Conservation (phyloP, 208 protist species). For the Trypanosoma melophagium region DNA sequence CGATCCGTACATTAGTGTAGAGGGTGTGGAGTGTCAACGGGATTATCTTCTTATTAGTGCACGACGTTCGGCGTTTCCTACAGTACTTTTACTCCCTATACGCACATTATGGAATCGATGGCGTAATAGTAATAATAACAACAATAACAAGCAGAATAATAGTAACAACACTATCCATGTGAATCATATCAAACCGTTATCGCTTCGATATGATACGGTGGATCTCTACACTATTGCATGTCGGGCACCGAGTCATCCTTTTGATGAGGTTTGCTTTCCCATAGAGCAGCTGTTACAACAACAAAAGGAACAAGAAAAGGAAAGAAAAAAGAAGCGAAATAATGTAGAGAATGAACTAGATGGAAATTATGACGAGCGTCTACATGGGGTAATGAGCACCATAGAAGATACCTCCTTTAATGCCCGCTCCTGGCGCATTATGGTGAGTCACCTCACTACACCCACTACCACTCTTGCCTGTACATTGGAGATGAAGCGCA, state of each 20-base stretch:
- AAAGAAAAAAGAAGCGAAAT: not conserved
- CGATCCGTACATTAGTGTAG: slow-evolving; percentile 40
- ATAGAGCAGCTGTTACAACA: slow-evolving; percentile 6
- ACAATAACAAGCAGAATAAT: not conserved
- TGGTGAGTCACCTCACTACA: slow-evolving; percentile 34
- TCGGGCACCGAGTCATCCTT: not conserved
- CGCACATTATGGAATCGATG: slow-evolving; percentile 39
- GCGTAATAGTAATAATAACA: slow-evolving; percentile 1
- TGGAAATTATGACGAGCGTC: not conserved
- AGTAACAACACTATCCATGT: not conserved
- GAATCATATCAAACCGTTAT: slow-evolving; percentile 1
- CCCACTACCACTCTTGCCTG: slow-evolving; percentile 26
- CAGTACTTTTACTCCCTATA: slow-evolving; percentile 43
- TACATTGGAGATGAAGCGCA: slow-evolving; percentile 15
- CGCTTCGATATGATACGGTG: slow-evolving; percentile 18
- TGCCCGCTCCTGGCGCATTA: slow-evolving; percentile 25
- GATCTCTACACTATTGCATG: slow-evolving; percentile 18
- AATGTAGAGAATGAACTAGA: not conserved
- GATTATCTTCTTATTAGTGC: slow-evolving; percentile 55
- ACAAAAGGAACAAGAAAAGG: not conserved
- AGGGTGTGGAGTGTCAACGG: slow-evolving; percentile 42
- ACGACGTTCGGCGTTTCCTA: slow-evolving; percentile 34
- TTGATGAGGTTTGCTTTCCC: slow-evolving; percentile 11
- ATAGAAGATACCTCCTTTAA: slow-evolving; percentile 25
- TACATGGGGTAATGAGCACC: slow-evolving; percentile 8